A percentile compares a stretch with the other conserved stretches of the same genome.
These are phyloP conservation scores for Schizosaccharomyces versatilis DNA, from an alignment of 1,139 yeast genomes.

Conservation along the genomic window DNA sequence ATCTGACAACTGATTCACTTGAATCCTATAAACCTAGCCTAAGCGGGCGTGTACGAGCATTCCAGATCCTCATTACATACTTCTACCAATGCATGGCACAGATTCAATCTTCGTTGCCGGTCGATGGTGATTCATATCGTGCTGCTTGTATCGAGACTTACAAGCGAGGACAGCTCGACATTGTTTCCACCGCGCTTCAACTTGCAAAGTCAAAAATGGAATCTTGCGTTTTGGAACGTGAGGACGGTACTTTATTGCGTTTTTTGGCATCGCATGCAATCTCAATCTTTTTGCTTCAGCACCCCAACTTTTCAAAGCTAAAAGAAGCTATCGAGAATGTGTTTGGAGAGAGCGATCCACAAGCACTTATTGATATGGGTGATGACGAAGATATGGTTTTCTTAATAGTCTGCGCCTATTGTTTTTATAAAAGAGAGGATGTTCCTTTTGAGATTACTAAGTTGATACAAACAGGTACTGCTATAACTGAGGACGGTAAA, in stretches of 20 bases:
- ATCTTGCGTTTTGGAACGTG: too few species aligned
- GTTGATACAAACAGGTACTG: neutral
- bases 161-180: neutral
- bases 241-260: neutral
- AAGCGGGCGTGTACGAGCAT: neutral
- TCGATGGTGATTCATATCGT: neutral
- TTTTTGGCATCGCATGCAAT: neutral
- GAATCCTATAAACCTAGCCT: neutral
- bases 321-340: neutral
- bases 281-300: neutral
- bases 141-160: neutral
- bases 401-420: constrained; percentile 1
- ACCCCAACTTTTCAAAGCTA: neutral
- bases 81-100: neutral
- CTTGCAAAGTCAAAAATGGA: too few species aligned
- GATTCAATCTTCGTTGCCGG: too few species aligned
- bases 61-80: neutral
- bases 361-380: neutral
- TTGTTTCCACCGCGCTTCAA: too few species aligned
- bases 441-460: neutral
- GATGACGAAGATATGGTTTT: constrained; percentile 1
- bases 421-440: neutral
- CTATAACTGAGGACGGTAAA: neutral
- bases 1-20: neutral
- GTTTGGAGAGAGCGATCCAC: neutral